Evolutionary conservation across 2,329 filamentous ascomycete genomes (phyloP), one percentile per base, ranked within the genome.

Genomic region (Botrytis fabae): DNA sequence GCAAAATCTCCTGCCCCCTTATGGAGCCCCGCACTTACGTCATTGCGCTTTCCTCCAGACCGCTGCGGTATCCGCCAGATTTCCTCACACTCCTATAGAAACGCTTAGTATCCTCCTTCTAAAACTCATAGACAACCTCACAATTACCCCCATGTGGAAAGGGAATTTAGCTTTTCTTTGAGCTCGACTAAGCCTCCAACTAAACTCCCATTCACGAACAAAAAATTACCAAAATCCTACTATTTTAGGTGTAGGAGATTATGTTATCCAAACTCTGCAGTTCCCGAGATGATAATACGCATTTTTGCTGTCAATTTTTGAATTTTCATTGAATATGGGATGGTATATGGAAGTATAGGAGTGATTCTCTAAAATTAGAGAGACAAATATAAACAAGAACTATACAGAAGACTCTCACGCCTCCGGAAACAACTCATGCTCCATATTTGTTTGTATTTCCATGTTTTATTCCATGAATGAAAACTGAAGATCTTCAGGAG

Each of bases 281-380:
- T 51, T n/a, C 2, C n/a, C n/a, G 25, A 5, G 12, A n/a, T 16
- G 4, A n/a, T 51, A 16, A n/a, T 0, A 1, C 2, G 1, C 3
- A 51, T 51, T n/a, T n/a, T n/a, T n/a, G 1, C n/a, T 51, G 25
- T 51, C 4, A n/a, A 2, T 51, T 14, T 7, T 51, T 1, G 7
- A 2, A 0, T 7, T 5, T 14, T 14, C 5, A 12, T 5, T 4
- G 1, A 14, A n/a, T 0, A 14, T 3, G 14, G 25, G 14, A 5
- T 51, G 4, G 4, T 12, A n/a, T 0, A n/a, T n/a, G 5, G 25
- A n/a, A 51, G 48, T 1, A 51, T 0, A n/a, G 0, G 1, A 16
- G 0, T 1, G 0, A 14, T 0, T 14, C 25, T 0, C 25, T 14
- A 14, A 0, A 14, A 16, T n/a, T 2, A 7, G 25, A 7, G 4